Percentiles rank a stretch among this genome's conserved stretches.
Evolutionary conservation across 371 early-diverging fungal species (phyloP).

Genomic region (Blastocladiella emersonii): DNA sequence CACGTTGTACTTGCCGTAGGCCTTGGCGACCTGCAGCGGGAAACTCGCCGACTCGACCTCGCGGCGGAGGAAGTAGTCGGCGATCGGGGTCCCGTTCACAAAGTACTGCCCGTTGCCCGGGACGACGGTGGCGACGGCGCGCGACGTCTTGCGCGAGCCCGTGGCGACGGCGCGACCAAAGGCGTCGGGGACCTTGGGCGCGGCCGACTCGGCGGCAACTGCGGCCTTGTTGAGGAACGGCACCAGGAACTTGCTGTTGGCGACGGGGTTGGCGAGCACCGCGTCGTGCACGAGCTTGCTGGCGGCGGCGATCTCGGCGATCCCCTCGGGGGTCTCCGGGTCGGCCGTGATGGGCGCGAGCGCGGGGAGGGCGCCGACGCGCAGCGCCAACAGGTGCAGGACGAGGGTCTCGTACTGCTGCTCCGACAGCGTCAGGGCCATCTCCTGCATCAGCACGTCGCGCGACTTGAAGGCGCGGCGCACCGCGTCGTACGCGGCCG

Average conservation of each 20-base stretch:
- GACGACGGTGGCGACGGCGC: conserved; percentile 63
- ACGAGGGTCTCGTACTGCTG: background rate
- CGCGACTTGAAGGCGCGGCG: background rate
- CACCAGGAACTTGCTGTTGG: background rate
- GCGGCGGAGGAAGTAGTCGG: conserved; percentile 56
- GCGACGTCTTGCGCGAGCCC: conserved; percentile 76
- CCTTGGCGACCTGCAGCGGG: conserved; percentile 56
- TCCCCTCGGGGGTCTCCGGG: too few relatives aligned
- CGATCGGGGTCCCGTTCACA: conserved; percentile 67
- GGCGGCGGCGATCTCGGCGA: background rate
- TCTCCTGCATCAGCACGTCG: background rate
- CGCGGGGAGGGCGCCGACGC: background rate
- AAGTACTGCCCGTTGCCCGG: conserved; percentile 42
- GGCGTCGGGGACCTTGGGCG: conserved; percentile 37
- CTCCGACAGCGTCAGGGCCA: background rate
- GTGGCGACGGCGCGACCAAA: conserved; percentile 62
- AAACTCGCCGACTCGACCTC: conserved; percentile 49
- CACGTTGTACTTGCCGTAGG: conserved; percentile 65
- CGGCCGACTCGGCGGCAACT: background rate
- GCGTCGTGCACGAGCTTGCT: background rate
- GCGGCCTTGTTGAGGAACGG: background rate
- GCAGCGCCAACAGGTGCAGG: background rate
- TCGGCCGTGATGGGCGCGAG: background rate
- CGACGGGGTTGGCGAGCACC: background rate
- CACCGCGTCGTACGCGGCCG: background rate